Percentiles rank a stretch among this genome's conserved stretches.
Conservation (phyloP, 2,329 filamentous ascomycete genomes). For the Gliomastix tumulicola region DNA sequence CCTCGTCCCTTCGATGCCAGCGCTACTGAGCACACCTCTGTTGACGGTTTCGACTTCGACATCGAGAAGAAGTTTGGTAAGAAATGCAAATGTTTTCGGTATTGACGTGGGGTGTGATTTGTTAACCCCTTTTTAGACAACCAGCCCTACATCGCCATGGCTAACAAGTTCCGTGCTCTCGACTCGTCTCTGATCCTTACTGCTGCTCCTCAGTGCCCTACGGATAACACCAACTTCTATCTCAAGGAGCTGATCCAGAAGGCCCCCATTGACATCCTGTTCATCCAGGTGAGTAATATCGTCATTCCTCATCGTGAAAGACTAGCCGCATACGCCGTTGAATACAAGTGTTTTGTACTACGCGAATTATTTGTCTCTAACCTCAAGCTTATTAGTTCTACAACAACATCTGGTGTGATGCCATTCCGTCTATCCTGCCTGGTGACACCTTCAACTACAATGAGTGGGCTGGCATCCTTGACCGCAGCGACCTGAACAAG, state of each 20-base stretch:
- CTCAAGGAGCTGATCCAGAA: conserved; percentile 29
- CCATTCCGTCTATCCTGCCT: conserved; percentile 17
- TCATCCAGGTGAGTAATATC: conserved; percentile 27
- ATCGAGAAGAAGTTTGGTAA: conserved; percentile 25
- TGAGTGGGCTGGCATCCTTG: conserved; percentile 28
- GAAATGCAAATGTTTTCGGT: conserved; percentile 3
- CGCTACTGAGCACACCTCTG: conserved; percentile 12
- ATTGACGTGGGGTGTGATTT: not conserved
- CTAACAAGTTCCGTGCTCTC: conserved; percentile 23
- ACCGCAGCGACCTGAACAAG: conserved; percentile 23
- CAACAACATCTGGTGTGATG: conserved; percentile 34
- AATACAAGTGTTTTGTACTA: no score
- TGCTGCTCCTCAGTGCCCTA: conserved; percentile 37
- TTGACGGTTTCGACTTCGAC: conserved; percentile 37
- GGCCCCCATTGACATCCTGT: conserved; percentile 32
- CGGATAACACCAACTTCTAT: conserved; percentile 14
- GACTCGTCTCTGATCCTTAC: conserved; percentile 27
- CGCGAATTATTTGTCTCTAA: no score
- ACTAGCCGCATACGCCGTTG: no score
- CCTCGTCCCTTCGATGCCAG: conserved; percentile 30
- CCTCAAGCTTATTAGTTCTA: no score
- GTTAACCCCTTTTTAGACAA: conserved; percentile 14
- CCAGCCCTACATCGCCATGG: conserved; percentile 28
- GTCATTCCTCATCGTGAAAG: no score
- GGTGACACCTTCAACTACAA: conserved; percentile 33